Evolutionary conservation across 305 asterid genomes (phyloP), one percentile per base, ranked within the genome.

Genomic region (Fraxinus xanthoxyloides): DNA sequence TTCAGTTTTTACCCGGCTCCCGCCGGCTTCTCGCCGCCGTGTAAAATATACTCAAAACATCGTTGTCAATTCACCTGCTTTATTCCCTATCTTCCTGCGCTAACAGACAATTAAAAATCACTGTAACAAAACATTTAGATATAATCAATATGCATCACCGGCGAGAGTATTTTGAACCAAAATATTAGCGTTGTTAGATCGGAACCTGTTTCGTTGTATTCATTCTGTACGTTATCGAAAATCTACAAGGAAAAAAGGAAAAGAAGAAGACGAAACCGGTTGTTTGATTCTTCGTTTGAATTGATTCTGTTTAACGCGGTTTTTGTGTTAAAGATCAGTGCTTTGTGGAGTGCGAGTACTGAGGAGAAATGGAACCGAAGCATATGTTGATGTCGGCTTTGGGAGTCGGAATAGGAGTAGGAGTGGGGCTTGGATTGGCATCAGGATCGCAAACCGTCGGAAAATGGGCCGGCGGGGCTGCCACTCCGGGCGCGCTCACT

Each of bases 371-470:
- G 98, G 98, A 92, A 35, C 87, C 92, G 85, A 95, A 88, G 89
- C 91, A 89, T 77, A 78, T 95, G 90, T 73, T 93, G 85, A 85
- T 95, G 93, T 95, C 98, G 21, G 97, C 98, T 2, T 77, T 95
- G 79, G 90, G 98, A 0, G 95, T 93, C 72, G 97, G 98, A 34
- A 88, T 93, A 26, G 98, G 97, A 73, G 97, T 95, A 0, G 98
- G 97, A 23, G 91, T 93, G 28, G 98, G 97, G 74, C 77, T 92
- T 23, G 98, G 97, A 75, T 85, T 92, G 90, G 97, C 95, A 21
- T 86, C 95, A 76, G 93, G 98, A 84, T 85, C 87, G 5, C 92
- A 87, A 70, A 89, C 90, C 15, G 89, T 89, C 23, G 83, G 88
- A 7, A 87, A 85, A 86, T 86, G 93, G 93, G 80, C 89, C 5